Evolutionary conservation across 805 yeast species (phyloP), one percentile per base, ranked within the genome.

Genomic region (Danielozyma ontarioensis): DNA sequence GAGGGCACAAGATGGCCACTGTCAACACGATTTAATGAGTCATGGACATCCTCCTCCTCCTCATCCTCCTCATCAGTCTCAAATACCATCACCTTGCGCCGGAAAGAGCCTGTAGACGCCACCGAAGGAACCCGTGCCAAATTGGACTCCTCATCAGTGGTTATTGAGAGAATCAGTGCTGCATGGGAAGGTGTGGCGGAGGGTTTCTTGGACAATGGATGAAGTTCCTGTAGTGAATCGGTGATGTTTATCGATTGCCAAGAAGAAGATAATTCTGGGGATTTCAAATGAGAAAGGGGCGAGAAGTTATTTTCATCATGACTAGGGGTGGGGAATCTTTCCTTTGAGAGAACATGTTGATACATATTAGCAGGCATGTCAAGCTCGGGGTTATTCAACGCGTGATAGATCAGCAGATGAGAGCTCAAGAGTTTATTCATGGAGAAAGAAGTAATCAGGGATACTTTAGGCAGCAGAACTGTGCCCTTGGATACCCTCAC

Each of bases 1-100:
- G 24, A 17, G 16, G 29, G 28, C 29, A 32, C 21, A 17, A 28
- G 22, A 6, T 19, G 8, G 22, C 10, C 10, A 10, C 8, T 19
- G 10, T 19, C 22, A 10, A 19, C 10, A 19, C 22, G 22, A 10
- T 19, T 10, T 10, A 19, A 19, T 8, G 31, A 28, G n/a, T 39
- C 51, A 23, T 23, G 29, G 28, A 40, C 30, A 25, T 43, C 45
- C 12, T 46, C 45, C 8, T 50, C 55, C 5, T 38, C 47, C 14
- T 27, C 48, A 16, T 57, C 65, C 35, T 64, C 69, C 36, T 63
- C 69, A 28, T 64, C 70, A 0, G 69, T 62, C 31, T 65, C 70
- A 39, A 64, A 63, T 4, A 63, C 62, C 63, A 62, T 56, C 5
- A 56, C 61, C n/a, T 45, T 40, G 13, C 49, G 34, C 13, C 39